Conservation (phyloP, 2,329 filamentous ascomycete genomes). For the Esteya vermicola region DNA sequence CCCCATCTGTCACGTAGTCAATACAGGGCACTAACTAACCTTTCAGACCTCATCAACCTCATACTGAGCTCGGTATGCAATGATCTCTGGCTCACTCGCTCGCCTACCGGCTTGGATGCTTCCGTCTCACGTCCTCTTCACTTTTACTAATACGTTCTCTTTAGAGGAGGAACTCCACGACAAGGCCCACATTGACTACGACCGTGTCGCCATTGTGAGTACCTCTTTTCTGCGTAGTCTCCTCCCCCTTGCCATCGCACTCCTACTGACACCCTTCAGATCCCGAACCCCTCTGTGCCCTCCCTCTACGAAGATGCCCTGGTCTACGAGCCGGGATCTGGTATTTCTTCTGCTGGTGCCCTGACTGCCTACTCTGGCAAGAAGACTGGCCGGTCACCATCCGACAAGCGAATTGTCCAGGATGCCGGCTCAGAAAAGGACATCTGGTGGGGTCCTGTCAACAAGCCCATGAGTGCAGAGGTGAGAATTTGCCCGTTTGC, state of each 20-base stretch:
- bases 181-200: slow-evolving; percentile 97
- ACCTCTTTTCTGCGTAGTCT: neutral
- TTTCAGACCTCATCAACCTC: slow-evolving; percentile 56
- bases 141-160: slow-evolving; percentile 4
- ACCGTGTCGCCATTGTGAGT: slow-evolving; percentile 91
- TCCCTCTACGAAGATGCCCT: slow-evolving; percentile 98
- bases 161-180: slow-evolving; percentile 94
- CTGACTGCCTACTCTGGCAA: slow-evolving; percentile 95
- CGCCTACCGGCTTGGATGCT: too few relatives aligned
- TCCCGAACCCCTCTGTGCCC: slow-evolving; percentile 86
- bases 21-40: too few relatives aligned
- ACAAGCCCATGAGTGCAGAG: slow-evolving; percentile 96
- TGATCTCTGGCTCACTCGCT: too few relatives aligned
- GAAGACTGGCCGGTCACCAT: slow-evolving; percentile 93
- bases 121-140: neutral
- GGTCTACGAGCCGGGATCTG: slow-evolving; percentile 90
- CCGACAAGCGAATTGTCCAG: slow-evolving; percentile 95
- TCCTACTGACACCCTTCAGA: slow-evolving; percentile 22
- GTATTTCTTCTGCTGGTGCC: slow-evolving; percentile 90
- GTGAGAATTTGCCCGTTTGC: slow-evolving; percentile 43
- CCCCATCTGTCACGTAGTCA: neutral
- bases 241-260: slow-evolving; percentile 8
- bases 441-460: slow-evolving; percentile 98
- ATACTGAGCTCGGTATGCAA: slow-evolving; percentile 69
- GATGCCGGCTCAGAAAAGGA: slow-evolving; percentile 80